Evolutionary conservation across 2,329 filamentous ascomycete species (phyloP).

Genomic region (Fusarium sp.): DNA sequence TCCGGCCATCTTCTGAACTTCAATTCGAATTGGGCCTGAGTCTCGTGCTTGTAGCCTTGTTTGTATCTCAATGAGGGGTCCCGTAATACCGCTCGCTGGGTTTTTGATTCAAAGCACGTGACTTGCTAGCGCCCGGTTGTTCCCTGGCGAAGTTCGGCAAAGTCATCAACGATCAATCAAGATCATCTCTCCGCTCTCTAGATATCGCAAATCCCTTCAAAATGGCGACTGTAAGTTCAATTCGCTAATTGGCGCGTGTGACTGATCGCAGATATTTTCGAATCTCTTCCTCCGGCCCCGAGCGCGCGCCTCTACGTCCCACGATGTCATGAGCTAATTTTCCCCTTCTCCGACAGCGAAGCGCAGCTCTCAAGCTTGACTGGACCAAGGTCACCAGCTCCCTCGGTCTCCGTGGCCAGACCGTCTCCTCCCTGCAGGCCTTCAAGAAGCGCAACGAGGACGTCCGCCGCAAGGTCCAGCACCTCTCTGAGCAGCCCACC

Average conservation of each 20-base stretch:
- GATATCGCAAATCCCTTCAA: constrained; percentile 65
- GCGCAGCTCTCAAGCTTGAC: constrained; percentile 99
- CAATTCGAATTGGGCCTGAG: background rate
- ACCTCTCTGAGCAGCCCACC: constrained; percentile 86
- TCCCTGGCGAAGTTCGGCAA: constrained; percentile 59
- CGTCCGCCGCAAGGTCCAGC: constrained; percentile 90
- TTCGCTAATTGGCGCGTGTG: constrained; percentile 49
- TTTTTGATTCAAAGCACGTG: constrained; percentile 51
- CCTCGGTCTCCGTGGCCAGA: constrained; percentile 96
- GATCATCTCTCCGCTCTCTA: constrained; percentile 64
- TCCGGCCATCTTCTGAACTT: background rate
- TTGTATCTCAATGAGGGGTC: constrained; percentile 44
- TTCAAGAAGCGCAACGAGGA: constrained; percentile 99
- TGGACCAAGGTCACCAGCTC: constrained; percentile 95
- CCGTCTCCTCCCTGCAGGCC: constrained; percentile 87
- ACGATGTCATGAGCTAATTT: constrained; percentile 68
- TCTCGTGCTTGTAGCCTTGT: background rate
- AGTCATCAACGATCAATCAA: constrained; percentile 61
- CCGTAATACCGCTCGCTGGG: constrained; percentile 34
- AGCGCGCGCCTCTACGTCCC: constrained; percentile 37
- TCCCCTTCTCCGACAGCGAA: constrained; percentile 74
- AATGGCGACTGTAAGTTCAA: constrained; percentile 77
- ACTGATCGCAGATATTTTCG: constrained; percentile 37
- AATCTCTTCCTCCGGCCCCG: constrained; percentile 21
- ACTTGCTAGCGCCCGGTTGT: constrained; percentile 47